phyloP scores from a whole-genome alignment of 345 rosid genomes.

The Populus nigra region DNA sequence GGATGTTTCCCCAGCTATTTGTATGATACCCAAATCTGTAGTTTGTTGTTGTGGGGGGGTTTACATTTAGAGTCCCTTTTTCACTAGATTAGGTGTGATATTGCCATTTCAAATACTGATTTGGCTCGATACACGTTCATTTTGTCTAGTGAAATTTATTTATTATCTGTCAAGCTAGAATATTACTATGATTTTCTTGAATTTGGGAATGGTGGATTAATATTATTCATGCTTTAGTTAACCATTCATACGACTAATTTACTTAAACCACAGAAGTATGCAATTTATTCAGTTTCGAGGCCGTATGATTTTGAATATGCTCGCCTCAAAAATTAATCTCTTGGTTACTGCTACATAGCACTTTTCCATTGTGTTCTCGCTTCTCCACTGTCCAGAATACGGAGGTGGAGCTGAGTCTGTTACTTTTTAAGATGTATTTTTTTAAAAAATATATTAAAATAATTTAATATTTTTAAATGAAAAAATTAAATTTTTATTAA shows the following conservation, averaged over 20 bases:
- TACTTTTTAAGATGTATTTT: no score
- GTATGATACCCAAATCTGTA: neutral
- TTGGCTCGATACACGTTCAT: neutral
- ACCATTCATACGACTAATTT: neutral
- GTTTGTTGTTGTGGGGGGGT: neutral
- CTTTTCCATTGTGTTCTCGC: neutral
- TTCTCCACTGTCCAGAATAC: neutral
- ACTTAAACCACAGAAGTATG: neutral
- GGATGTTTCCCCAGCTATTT: slow-evolving; percentile 2
- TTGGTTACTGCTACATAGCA: neutral
- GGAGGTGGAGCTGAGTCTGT: no score
- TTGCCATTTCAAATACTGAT: slow-evolving; percentile 2
- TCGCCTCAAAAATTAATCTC: neutral
- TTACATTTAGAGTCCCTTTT: neutral
- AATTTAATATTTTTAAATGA: no score
- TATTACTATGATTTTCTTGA: neutral
- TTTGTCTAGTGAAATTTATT: slow-evolving; percentile 1
- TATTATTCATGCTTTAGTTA: neutral
- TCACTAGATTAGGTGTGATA: neutral
- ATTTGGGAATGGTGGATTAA: neutral
- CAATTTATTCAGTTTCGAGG: neutral
- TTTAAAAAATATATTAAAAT: no score
- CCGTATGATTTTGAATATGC: neutral
- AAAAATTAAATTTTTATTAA: no score
- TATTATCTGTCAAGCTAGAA: slow-evolving; percentile 2